Conservation (phyloP, 2,329 filamentous ascomycete species). For the Dactylellina leptospora region DNA sequence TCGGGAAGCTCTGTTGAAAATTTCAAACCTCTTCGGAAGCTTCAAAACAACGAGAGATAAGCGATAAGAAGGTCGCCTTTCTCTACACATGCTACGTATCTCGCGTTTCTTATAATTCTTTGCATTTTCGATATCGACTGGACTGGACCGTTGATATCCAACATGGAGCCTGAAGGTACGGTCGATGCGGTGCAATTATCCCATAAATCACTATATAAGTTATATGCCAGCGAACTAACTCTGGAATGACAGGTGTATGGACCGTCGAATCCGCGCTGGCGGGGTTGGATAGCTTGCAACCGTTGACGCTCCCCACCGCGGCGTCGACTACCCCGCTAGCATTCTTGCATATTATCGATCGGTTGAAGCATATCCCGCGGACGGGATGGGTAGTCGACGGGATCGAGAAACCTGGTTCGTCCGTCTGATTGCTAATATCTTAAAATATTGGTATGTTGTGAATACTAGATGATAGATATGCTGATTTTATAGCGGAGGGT, state of each 20-base stretch:
- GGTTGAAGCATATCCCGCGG: constrained; percentile 45
- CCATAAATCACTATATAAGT: too few species aligned
- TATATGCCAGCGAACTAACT: background rate
- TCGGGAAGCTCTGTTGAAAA: too few species aligned
- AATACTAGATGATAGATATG: background rate
- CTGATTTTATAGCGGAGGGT: background rate
- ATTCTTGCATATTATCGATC: constrained; percentile 45
- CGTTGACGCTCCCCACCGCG: constrained; percentile 14
- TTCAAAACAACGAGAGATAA: too few species aligned
- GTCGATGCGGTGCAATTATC: too few species aligned
- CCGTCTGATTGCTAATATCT: background rate
- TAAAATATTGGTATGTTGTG: background rate
- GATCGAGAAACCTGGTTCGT: constrained; percentile 44
- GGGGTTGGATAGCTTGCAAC: constrained; percentile 20
- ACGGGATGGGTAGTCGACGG: constrained; percentile 44
- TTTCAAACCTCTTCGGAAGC: too few species aligned
- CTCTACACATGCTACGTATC: too few species aligned
- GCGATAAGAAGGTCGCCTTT: too few species aligned
- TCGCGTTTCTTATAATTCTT: background rate
- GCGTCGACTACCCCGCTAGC: constrained; percentile 31
- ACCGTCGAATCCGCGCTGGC: constrained; percentile 38
- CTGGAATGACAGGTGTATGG: constrained; percentile 13
- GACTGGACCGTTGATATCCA: too few species aligned
- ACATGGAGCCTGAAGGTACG: background rate
- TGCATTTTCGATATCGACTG: background rate